Evolutionary conservation across 1,139 yeast species (phyloP), one percentile per base, ranked within the genome.

Genomic region (Pichia sp.): DNA sequence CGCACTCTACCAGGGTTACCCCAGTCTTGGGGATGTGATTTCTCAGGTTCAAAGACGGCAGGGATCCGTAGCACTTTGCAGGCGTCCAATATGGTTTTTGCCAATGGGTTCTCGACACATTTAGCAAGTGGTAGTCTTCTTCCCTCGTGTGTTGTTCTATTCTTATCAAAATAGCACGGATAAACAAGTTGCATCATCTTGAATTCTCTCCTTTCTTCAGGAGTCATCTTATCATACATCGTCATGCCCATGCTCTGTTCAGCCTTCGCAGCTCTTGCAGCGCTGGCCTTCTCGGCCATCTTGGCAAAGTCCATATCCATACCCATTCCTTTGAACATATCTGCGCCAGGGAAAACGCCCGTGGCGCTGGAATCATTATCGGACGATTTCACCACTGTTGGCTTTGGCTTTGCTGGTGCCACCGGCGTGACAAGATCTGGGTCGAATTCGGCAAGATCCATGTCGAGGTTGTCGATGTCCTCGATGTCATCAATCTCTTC

Each of bases 1-100:
- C 95, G 72, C 26, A 91, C 91, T 50, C 97, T 72, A 12, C 98
- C 98, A 2, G 96, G 94, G 55, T 91, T 91, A 44, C 97, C 95
- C 72, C 83, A 91, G 62, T 91, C 98, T 57, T 87, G 95, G 10
- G 98, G 98, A 60, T 91, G 98, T 4, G 82, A 63, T 61, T 87
- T 91, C 44, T 82, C 86, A 45, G 91, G 77, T 59, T 83, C 91
- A 44, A 77, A 67, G 37, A 79, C 65, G 21, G 82, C 67, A 0
- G 72, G 82, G 38, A 77, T 55, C 48, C 72, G 53, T 47, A 64
- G 64, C 51, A 47, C 59, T 42, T 62, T 62, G 48, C 71, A 72
- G 23, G 73, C 84, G 59, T 85, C 94, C 23, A 83, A 71, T 22
- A 91, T 70, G 4, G 84, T 77, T 51, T 79, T 78, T 3, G 96